A percentile compares a stretch with the other conserved stretches of the same genome.
These are phyloP conservation scores for Eragrostis curvula DNA, from an alignment of 176 grass and related monocot species.

Conservation along the genomic window DNA sequence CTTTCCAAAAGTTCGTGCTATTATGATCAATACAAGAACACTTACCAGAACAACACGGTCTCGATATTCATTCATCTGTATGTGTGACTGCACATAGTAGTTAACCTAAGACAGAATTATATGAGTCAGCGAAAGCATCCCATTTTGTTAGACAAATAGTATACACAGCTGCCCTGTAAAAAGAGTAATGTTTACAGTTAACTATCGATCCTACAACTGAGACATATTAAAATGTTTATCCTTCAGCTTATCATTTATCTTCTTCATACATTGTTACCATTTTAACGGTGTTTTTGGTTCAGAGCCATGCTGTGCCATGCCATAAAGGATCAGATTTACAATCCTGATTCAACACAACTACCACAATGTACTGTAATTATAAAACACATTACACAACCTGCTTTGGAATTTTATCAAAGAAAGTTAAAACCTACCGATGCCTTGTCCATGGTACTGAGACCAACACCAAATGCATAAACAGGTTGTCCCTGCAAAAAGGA, in stretches of 20 bases:
- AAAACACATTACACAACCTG: not conserved
- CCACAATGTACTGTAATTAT: not conserved
- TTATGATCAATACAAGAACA: slow-evolving; percentile 22
- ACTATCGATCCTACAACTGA: not conserved
- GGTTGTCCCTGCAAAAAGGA: slow-evolving; percentile 76
- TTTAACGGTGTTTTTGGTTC: not conserved
- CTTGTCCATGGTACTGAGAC: slow-evolving; percentile 88
- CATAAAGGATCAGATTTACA: not conserved
- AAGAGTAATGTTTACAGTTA: not conserved
- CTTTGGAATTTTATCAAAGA: not conserved
- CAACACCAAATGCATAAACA: slow-evolving; percentile 95
- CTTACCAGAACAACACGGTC: slow-evolving; percentile 84
- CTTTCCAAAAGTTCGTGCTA: not conserved
- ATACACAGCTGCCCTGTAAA: not conserved
- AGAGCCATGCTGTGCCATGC: not conserved
- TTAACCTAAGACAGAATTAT: slow-evolving; percentile 58
- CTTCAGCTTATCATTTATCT: slow-evolving; percentile 6
- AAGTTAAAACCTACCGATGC: slow-evolving; percentile 64
- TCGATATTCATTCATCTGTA: slow-evolving; percentile 98
- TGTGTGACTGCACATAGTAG: slow-evolving; percentile 96
- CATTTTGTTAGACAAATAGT: not conserved
- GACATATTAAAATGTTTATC: not conserved
- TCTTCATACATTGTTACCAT: not conserved
- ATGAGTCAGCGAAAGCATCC: slow-evolving; percentile 27
- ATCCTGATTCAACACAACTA: slow-evolving; percentile 3